Evolutionary conservation across 2,329 filamentous ascomycete genomes (phyloP), one percentile per base, ranked within the genome.

Genomic region (Penicillium paneum): DNA sequence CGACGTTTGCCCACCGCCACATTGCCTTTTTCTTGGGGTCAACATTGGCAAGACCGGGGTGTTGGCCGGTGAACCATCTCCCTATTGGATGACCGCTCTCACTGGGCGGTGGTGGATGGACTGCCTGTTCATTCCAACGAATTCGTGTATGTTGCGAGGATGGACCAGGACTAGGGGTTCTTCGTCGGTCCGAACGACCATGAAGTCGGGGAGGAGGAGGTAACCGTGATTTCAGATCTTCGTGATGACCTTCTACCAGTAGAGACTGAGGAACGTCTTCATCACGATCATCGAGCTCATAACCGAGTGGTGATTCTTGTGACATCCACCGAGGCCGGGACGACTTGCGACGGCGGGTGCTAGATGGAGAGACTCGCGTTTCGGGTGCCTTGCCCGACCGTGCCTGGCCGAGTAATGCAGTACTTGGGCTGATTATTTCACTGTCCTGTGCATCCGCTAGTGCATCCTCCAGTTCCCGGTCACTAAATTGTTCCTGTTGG

Each of bases 1-100:
- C 85, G 54, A 94, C 90, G 67, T 96, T 96, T 51, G 90, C 90
- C 89, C 92, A 97, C 73, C 90, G 83, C 87, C 91, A 97, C 78
- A 96, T 84, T 3, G 92, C 91, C 71, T 87, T 88, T 67, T 93
- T 88, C 71, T 85, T 85, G 0, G 85, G 83, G 64, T 84, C 82
- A 28, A 79, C 76, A 49, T 76, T 70, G 17, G 71, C 70, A 39
- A 78, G 60, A 26, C 68, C 71, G 1, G 71, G 64, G 26, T 71
- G 64, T 46, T 64, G 68, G 17, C 66, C 66, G 5, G 62, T 54
- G 17, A 68, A 61, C 60, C 66, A 71, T 39, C 64, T 61, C 32
- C 58, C 52, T 35, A 60, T 56, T 12, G 66, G 61, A 28, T 59
- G 59, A 21, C 60, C 59, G 49, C 56, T 53, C 40, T 56, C 54